A percentile compares a stretch with the other conserved stretches of the same genome.
These are phyloP conservation scores for Phialocephala subalpina DNA, from an alignment of 2,329 filamentous ascomycete species.

Conservation along the genomic window DNA sequence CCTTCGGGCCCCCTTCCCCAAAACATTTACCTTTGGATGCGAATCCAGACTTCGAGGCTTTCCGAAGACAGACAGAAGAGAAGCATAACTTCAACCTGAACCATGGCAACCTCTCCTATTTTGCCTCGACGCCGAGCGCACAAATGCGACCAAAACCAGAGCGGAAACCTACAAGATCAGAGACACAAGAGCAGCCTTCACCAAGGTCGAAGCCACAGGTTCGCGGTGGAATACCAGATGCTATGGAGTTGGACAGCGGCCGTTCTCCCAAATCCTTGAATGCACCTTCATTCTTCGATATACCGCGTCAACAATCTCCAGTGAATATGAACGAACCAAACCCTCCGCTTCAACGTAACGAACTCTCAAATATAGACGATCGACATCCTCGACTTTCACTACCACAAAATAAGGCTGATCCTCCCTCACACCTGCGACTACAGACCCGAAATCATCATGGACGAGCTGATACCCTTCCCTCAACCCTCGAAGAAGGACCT, in stretches of 20 bases:
- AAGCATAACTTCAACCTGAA: constrained; percentile 61
- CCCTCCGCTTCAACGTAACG: constrained; percentile 35
- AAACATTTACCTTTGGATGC: constrained; percentile 75
- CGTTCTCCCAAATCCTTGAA: constrained; percentile 20
- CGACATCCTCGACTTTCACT: constrained; percentile 63
- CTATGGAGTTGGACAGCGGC: constrained; percentile 52
- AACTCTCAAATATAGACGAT: constrained; percentile 51
- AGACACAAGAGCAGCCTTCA: constrained; percentile 34
- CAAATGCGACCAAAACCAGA: constrained; percentile 34
- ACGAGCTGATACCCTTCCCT: constrained; percentile 62
- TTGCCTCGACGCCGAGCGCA: constrained; percentile 47
- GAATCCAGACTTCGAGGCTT: constrained; percentile 84
- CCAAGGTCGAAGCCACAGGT: constrained; percentile 33
- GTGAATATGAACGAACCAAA: constrained; percentile 47
- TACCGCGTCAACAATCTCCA: constrained; percentile 58
- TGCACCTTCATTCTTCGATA: constrained; percentile 46
- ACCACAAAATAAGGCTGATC: constrained; percentile 55
- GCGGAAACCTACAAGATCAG: constrained; percentile 32
- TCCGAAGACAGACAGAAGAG: constrained; percentile 75
- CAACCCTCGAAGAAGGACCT: constrained; percentile 55
- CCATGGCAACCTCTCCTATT: constrained; percentile 52
- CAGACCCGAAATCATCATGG: constrained; percentile 33
- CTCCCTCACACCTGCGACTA: constrained; percentile 44
- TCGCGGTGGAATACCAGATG: constrained; percentile 29
- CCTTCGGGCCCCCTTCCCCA: constrained; percentile 73